Percentiles rank a stretch among this genome's conserved stretches.
Evolutionary conservation across 2,329 filamentous ascomycete genomes (phyloP).

Genomic region (Xylariaceae sp.): DNA sequence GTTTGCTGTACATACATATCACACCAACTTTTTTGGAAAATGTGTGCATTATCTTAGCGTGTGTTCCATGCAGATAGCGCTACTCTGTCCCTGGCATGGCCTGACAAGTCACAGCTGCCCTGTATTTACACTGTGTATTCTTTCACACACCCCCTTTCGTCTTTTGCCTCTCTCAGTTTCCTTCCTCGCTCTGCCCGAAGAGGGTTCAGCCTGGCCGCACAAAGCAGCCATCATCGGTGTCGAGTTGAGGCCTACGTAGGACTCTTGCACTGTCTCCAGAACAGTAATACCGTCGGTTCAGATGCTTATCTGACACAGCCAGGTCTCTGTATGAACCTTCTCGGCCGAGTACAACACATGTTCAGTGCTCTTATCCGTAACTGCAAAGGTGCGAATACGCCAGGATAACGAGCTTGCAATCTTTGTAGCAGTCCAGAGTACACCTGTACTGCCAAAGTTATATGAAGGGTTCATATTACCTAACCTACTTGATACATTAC

Average conservation of each 20-base stretch:
- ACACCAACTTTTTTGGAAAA: not conserved
- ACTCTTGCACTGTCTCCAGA: not conserved
- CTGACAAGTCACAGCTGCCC: too few relatives aligned
- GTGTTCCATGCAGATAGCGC: not conserved
- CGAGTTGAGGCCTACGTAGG: too few relatives aligned
- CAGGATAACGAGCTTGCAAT: too few relatives aligned
- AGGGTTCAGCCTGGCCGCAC: not conserved
- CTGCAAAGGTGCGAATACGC: too few relatives aligned
- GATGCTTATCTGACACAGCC: not conserved
- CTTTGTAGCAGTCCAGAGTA: too few relatives aligned
- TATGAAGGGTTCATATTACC: too few relatives aligned
- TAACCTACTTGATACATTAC: not conserved
- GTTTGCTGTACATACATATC: too few relatives aligned
- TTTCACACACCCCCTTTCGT: not conserved
- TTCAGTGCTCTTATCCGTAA: too few relatives aligned
- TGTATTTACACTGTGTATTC: too few relatives aligned
- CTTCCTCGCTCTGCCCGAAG: not conserved
- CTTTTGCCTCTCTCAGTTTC: not conserved
- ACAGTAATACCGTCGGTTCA: not conserved
- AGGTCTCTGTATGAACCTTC: not conserved
- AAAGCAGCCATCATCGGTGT: too few relatives aligned
- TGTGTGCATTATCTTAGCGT: not conserved
- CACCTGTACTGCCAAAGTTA: too few relatives aligned
- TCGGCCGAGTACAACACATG: not conserved
- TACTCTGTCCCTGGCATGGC: not conserved